Evolutionary conservation across 148 eudicot species (phyloP).

Genomic region (Camellia lanceoleosa): DNA sequence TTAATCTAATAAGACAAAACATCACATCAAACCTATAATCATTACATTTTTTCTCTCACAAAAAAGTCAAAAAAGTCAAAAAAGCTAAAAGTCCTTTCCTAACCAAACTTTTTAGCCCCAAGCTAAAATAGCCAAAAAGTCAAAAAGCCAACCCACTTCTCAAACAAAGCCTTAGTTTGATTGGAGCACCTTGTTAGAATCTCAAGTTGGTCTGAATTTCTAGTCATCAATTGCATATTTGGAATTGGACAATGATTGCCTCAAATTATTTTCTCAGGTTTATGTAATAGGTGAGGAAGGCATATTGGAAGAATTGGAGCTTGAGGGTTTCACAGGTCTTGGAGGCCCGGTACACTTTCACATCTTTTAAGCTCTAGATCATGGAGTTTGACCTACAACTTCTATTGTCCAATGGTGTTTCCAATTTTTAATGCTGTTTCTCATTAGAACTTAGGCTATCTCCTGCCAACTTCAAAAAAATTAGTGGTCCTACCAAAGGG

Average conservation of each 20-base stretch:
- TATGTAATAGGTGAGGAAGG: constrained; percentile 91
- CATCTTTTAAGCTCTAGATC: background rate
- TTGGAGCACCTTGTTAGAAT: background rate
- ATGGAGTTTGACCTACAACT: background rate
- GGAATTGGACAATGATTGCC: background rate
- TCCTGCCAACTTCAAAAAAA: background rate
- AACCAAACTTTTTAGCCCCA: too few relatives aligned
- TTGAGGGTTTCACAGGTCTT: constrained; percentile 74
- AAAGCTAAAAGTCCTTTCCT: too few relatives aligned
- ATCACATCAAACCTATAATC: too few relatives aligned
- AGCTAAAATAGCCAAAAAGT: too few relatives aligned
- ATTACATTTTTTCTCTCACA: too few relatives aligned
- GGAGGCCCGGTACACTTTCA: constrained; percentile 79
- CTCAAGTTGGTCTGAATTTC: background rate
- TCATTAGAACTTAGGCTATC: background rate
- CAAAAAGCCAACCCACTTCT: too few relatives aligned
- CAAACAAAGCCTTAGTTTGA: background rate
- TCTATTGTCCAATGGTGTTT: background rate
- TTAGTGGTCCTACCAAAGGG: background rate
- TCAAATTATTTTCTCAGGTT: constrained; percentile 42
- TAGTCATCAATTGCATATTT: background rate
- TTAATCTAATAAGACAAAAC: too few relatives aligned
- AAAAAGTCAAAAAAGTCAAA: too few relatives aligned
- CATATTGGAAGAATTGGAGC: constrained; percentile 76
- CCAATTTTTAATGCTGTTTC: background rate